Conservation (phyloP, 768 basidiomycete species). For the Collybiopsis luxurians region DNA sequence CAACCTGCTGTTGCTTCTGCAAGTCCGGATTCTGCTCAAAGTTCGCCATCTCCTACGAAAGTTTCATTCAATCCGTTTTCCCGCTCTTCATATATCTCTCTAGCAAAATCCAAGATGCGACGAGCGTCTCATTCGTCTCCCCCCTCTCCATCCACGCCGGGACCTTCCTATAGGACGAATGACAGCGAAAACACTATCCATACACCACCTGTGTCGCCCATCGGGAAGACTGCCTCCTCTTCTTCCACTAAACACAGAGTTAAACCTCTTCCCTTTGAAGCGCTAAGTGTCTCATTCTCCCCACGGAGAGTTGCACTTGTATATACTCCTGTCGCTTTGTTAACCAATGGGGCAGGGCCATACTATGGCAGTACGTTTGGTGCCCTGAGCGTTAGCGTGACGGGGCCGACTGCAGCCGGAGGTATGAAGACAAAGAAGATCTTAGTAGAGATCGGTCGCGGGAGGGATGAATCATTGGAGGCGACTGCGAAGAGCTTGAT, state of each 20-base stretch:
- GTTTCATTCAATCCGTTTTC: slow-evolving; percentile 4
- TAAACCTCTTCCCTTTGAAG: slow-evolving; percentile 34
- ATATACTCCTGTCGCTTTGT: slow-evolving; percentile 15
- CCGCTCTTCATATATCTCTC: slow-evolving; percentile 5
- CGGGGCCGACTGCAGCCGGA: slow-evolving; percentile 3
- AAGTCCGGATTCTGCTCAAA: background rate
- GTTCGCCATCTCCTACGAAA: slow-evolving; percentile 4
- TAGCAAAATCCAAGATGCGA: slow-evolving; percentile 6
- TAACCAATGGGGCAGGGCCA: background rate
- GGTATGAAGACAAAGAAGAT: slow-evolving; percentile 39
- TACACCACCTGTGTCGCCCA: background rate
- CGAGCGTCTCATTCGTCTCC: background rate
- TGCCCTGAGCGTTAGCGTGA: slow-evolving; percentile 1
- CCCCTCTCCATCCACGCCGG: background rate
- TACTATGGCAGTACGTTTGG: slow-evolving; percentile 8
- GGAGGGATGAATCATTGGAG: slow-evolving; percentile 57
- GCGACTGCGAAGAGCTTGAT: slow-evolving; percentile 51
- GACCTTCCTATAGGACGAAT: background rate
- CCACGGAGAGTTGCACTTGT: slow-evolving; percentile 40
- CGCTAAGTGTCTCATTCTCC: slow-evolving; percentile 39
- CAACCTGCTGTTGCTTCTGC: background rate
- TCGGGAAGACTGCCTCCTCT: background rate
- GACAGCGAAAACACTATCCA: background rate
- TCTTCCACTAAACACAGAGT: background rate
- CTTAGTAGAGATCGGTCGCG: slow-evolving; percentile 50